Evolutionary conservation across 192 early-diverging fungal species (phyloP).

Genomic region (Hyaloraphidium curvatum): DNA sequence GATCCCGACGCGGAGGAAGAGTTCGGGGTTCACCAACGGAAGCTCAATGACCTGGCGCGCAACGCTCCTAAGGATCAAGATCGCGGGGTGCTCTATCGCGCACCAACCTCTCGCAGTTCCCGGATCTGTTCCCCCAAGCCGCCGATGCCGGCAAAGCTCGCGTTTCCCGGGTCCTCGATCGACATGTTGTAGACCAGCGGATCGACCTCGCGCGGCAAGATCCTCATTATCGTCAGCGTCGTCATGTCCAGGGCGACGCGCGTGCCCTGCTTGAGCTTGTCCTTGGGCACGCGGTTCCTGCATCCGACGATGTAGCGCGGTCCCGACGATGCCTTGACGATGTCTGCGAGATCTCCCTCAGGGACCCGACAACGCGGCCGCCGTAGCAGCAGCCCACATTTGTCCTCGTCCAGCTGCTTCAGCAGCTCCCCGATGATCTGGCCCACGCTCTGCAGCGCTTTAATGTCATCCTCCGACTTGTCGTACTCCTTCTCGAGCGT

Average conservation of each 20-base stretch:
- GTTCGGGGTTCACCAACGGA: conserved; percentile 94
- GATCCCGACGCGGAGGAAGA: conserved; percentile 93
- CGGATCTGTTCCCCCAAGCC: conserved; percentile 91
- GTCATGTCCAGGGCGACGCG: conserved; percentile 99
- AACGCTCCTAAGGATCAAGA: neutral
- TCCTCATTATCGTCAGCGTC: conserved; percentile 98
- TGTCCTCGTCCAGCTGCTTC: conserved; percentile 90
- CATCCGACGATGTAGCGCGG: conserved; percentile 98
- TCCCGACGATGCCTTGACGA: conserved; percentile 91
- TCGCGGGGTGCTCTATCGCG: neutral
- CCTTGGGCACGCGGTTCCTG: conserved; percentile 81
- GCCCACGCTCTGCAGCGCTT: conserved; percentile 95
- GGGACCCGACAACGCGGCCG: neutral
- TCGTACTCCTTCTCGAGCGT: conserved; percentile 77
- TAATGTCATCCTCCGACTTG: conserved; percentile 94
- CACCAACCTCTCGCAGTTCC: conserved; percentile 72
- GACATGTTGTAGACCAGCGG: conserved; percentile 99
- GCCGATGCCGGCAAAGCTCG: conserved; percentile 94
- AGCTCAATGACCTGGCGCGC: conserved; percentile 73
- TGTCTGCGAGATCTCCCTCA: no score
- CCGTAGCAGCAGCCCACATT: conserved; percentile 37
- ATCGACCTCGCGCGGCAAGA: conserved; percentile 93
- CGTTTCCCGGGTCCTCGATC: conserved; percentile 83
- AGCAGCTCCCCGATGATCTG: conserved; percentile 97
- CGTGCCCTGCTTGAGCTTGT: conserved; percentile 85